Base-by-base conservation (phyloP, 768 basidiomycete species). In the Tricholoma flavovirens region DNA sequence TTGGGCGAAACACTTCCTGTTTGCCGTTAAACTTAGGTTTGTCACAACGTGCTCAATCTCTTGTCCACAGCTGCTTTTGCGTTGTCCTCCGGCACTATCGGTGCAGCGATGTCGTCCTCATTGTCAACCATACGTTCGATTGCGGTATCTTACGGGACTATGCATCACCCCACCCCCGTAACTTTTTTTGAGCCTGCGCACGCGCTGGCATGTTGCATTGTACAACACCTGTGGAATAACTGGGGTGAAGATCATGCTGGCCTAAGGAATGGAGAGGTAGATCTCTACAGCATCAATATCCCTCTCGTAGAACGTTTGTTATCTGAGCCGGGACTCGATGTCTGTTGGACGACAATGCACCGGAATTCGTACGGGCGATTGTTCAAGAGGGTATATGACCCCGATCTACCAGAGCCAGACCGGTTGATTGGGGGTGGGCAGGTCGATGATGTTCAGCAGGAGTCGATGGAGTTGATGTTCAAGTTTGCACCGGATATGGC, bases 81-180 rank as follows among this genome's bases (percentile, higher is more conserved):
- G 2, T 78, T 98, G 42, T 93, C 93, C 1, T 94, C 91, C 26
- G 95, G 95, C 2, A 98, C 95, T 1, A 78, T 98, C 59, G 95
- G 95, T 36, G 94, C 93, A 2, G 89, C 95, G 14, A 75, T 98
- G 69, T 89, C 89, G 24, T 86, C 87, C 19, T 82, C 83, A 21
- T 77, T 93, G 43, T 85, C 87, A 22, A 77, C 76, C 56, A 77
- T 75, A 26, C 87, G 91, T 36, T 83, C 91, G 40, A 88, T 97
- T 56, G 94, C 95, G 1, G 65, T 98, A 35, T 95, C 92, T 0
- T 96, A 97, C 67, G 93, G 93, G 33, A 89, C 79, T 14, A 82
- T 95, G 51, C 67, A 79, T 45, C 79, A 83, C 64, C 88, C 90
- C 1, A 86, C 86, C 5, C 86, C 90, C 1, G 58, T 69, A 7